Base-by-base conservation (phyloP, 2,329 filamentous ascomycete species). In the Elsinoe arachidis region DNA sequence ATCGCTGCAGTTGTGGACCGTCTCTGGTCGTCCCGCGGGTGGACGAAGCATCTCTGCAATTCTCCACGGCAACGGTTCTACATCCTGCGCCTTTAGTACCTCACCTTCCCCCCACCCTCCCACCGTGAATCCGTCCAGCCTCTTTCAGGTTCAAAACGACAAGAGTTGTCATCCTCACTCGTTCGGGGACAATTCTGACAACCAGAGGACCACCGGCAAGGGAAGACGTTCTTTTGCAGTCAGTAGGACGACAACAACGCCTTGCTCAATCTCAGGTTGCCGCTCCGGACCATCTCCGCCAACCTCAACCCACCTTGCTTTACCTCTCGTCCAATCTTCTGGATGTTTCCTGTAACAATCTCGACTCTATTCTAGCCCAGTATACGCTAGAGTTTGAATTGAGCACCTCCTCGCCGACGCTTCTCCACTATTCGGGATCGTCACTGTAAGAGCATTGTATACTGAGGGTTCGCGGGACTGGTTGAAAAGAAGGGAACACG, bases 91-190 rank as follows among this genome's bases (percentile, higher is more conserved):
- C 41, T 56, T 56, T 56, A 47, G 34, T 56, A 56, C 54, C 54
- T 47, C 41, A 39, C 54, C 38, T 26, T 46, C 9, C 39, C 39
- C 53, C 54, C 39, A 46, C 54, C 26, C 41, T 34, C 30, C 54
- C 43, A 19, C 39, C 39, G 38, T 19, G 10, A 12, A 23, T 46
- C 49, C 19, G 49, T 53, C 49, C 49, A 53, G 49, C 34, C 49
- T 39, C 49, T 53, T n/a, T 37, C 33, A 53, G 49, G 49, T 53
- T 38, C 34, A 53, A 46, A 51, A 34, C 49, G 49, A 53, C 49
- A 35, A 53, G 33, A 53, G 49, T 53, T 53, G 49, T 53, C 49
- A 39, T 53, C 54, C 54, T 56, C 54, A 56, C 54, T 56, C 54
- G 54, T 56, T 56, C 54, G 54, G 54, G 38, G 49, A 34, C 37